Evolutionary conservation across 2,329 filamentous ascomycete genomes (phyloP), one percentile per base, ranked within the genome.

Genomic region (Colletotrichum kahawae): DNA sequence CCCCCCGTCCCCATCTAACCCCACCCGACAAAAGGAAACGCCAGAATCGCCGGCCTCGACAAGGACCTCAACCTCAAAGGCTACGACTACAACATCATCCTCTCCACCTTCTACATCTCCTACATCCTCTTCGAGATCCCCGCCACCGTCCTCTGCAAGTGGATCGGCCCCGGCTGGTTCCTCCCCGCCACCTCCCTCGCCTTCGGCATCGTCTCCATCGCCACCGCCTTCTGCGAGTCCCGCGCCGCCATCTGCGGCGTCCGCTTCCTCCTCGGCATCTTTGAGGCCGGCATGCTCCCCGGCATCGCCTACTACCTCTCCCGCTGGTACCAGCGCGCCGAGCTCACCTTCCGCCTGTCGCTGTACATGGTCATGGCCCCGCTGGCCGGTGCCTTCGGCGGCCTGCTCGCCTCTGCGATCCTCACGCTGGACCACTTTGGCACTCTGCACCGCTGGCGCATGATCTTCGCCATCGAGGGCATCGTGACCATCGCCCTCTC

Each of bases 41-140:
- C 92, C 3, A 89, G 88, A 76, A 85, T 94, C 21, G 92, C 92
- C 5, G 92, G 92, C 0, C 84, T 95, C 24, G 91, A 93, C 70
- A 86, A 85, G 38, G 93, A 94, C 67, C 87, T 95, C 1, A 80
- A 84, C 0, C 83, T 95, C 70, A 82, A 81, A 14, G 89, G 89
- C 31, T 91, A 93, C 80, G 92, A 94, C 80, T 95, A 94, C 85
- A 95, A 95, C 79, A 83, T 84, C 31, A 86, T 94, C 3, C 87
- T 95, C 4, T 92, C 92, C 14, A 81, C 92, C 77, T 95, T 95
- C 84, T 95, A 93, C 82, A 87, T 95, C 80, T 91, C 90, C 9
- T 95, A 95, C 82, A 94, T 95, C 78, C 31, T 95, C 63, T 94
- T 93, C 77, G 91, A 95, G 81, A 93, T 95, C 56, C 93, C 94